Evolutionary conservation across 805 yeast genomes (phyloP), one percentile per base, ranked within the genome.

Genomic region (Wickerhamiella allomyrinae): DNA sequence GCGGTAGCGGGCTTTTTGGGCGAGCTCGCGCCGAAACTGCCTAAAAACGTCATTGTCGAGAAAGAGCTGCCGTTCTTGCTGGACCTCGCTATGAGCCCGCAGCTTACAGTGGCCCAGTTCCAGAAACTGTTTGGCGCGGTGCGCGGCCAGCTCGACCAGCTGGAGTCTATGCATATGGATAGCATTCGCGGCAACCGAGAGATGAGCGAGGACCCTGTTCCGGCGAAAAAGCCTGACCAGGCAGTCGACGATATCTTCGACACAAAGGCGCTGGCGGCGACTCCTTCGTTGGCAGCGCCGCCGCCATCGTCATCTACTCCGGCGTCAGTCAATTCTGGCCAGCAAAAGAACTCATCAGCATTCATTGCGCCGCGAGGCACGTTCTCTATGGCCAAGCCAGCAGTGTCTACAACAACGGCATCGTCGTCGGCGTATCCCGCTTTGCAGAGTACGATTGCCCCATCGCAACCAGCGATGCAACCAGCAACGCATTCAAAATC

Each of bases 41-140:
- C 65, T 19, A 69, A 74, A 34, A 76, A 73, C 36, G 58, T 58
- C 1, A 59, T 73, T 14, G 69, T 81, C n/a, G 66, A 67, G n/a
- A 66, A 67, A 21, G 68, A 74, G 3, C 45, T 76, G 9, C 81
- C 83, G 0, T 66, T 68, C 34, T 57, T 75, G 43, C 68, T 76
- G 68, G 58, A 61, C 11, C 59, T 73, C 37, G 63, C 77, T 1
- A 63, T 72, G 55, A 64, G 74, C 4, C 55, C 68, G 3, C 62
- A 67, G 7, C 52, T 76, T 24, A 62, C 61, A 9, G 54, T 62
- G 7, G 47, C 49, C 2, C 69, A 71, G 46, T 76, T 72, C 52
- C 49, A 59, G 21, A 52, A 50, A 15, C 68, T 65, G 43, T 59
- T 62, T 38, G 55, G 51, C 2, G 57, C 59, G 1, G 67, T 74